Evolutionary conservation across 1,284 basidiomycete species (phyloP).

Genomic region (Anthracocystis setariae): DNA sequence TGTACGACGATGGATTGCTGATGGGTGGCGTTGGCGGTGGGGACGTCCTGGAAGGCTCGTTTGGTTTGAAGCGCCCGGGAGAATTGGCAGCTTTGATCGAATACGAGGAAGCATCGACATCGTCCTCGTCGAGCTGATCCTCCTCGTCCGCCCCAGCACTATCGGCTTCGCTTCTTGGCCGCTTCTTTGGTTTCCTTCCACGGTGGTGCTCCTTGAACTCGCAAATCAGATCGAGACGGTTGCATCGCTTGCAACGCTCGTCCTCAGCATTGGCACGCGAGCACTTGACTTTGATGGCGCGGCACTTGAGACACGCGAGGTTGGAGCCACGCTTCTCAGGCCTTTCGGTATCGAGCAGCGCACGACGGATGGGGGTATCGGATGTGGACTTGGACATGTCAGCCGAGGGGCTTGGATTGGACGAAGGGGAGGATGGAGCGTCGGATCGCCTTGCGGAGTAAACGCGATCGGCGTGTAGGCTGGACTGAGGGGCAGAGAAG

Average conservation of each 20-base stretch:
- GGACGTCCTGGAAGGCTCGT: constrained; percentile 21
- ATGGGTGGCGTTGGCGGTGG: constrained; percentile 12
- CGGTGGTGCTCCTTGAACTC: constrained; percentile 50
- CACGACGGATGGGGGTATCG: constrained; percentile 32
- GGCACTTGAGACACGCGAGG: constrained; percentile 48
- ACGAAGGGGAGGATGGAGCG: constrained; percentile 11
- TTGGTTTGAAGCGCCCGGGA: constrained; percentile 13
- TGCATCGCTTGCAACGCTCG: constrained; percentile 47
- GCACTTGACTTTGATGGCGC: constrained; percentile 51
- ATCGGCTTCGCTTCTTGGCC: constrained; percentile 31
- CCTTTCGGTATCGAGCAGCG: constrained; percentile 41
- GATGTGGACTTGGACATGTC: constrained; percentile 31
- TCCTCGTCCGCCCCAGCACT: constrained; percentile 36
- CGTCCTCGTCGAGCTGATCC: constrained; percentile 42
- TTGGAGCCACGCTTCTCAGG: constrained; percentile 51
- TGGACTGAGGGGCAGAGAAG: neutral
- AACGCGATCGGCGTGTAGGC: constrained; percentile 5
- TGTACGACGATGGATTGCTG: constrained; percentile 17
- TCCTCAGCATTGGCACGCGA: constrained; percentile 37
- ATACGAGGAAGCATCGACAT: constrained; percentile 6
- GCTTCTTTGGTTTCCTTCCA: constrained; percentile 49
- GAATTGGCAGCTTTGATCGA: constrained; percentile 13
- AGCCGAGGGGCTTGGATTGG: constrained; percentile 11
- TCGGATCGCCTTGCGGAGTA: neutral
- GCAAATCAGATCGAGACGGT: constrained; percentile 45